Base-by-base conservation (phyloP, 441 rosid genomes). In the Jatropha multifida region DNA sequence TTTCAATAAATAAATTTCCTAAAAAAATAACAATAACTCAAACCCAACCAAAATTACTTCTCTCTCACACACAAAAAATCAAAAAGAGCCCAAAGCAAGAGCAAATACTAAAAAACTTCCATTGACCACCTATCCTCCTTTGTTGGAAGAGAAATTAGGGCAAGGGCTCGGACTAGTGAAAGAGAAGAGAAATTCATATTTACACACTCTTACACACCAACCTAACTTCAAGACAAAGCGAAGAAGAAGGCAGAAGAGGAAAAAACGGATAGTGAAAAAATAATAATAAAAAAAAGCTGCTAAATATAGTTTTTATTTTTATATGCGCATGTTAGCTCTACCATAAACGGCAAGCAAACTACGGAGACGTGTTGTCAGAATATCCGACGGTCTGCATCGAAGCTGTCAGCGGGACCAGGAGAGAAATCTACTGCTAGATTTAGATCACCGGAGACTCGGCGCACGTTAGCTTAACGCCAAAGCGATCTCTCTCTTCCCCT, bases 71-170 rank as follows among this genome's bases (percentile, higher is more conserved):
- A 32, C 1, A 32, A 32, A 32, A 32, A 32, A 32, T 32, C 38
- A 52, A 37, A 23, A 61, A 67, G 59, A 32, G 32, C 32, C 40
- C 32, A n/a, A 61, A 54, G 69, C 2, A 32, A 32, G 2, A 32
- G 32, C 32, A 32, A 32, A 32, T 65, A 80, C 85, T 81, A 88
- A 14, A 85, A 78, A 55, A 88, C 76, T 73, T 86, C 87, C 83
- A 77, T 70, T 49, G 32, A 76, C 73, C 74, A 67, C 44, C 74
- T 67, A 71, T 58, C 73, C 81, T 54, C 81, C 77, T 61, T 8
- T 6, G 46, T 4, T 69, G 76, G 68, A 8, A 78, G 79, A 74
- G 63, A 74, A 60, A 26, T 42, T 70, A 76, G 56, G 76, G 75
- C 65, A 71, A 70, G 58, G 70, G 70, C 17, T 77, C 27, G 62